Evolutionary conservation across 2,329 filamentous ascomycete genomes (phyloP), one percentile per base, ranked within the genome.

Genomic region (Leptographium galeiforme): DNA sequence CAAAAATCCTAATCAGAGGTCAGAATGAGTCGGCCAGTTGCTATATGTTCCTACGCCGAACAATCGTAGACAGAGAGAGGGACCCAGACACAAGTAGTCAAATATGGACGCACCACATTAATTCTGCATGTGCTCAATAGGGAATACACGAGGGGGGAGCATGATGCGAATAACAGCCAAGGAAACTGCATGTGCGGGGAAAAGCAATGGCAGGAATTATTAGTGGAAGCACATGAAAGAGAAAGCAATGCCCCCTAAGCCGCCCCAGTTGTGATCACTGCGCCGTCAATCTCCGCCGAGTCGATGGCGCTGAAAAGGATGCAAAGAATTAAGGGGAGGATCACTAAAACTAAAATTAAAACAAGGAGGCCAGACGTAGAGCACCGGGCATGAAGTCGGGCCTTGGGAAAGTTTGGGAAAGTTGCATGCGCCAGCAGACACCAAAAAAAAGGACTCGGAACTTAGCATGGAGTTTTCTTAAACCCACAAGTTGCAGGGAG

Each of bases 171-270:
- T 81, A n/a, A 89, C 77, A 4, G 89, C 81, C 1, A 77, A 75
- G 60, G 89, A 78, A 41, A 95, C 72, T 59, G 82, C 79, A 61
- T 95, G 84, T 1, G 87, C 76, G 95, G 8, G 96, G 66, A 47
- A 93, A 73, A 39, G 95, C 69, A 13, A 84, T 59, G 19, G 81
- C 81, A 0, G 83, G 87, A 14, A 94, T 63, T 0, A 95, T 70
- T 54, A 89, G 88, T 2, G 91, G 90, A 1, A 96, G 70, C 58
- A 95, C 87, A 57, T 89, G 79, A 66, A 95, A 93, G 48, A 94
- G 68, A 65, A 96, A 95, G 67, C 94, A 95, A 58, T 82, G 76
- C 10, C 75, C 76, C 50, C 84, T 84, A 56, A 85, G 54, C 89
- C 84, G 34, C 69, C 73, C 47, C 75, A 76, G 38, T 72, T 70